Evolutionary conservation across 306 rosid genomes (phyloP), one percentile per base, ranked within the genome.

Genomic region (Pueraria montana): DNA sequence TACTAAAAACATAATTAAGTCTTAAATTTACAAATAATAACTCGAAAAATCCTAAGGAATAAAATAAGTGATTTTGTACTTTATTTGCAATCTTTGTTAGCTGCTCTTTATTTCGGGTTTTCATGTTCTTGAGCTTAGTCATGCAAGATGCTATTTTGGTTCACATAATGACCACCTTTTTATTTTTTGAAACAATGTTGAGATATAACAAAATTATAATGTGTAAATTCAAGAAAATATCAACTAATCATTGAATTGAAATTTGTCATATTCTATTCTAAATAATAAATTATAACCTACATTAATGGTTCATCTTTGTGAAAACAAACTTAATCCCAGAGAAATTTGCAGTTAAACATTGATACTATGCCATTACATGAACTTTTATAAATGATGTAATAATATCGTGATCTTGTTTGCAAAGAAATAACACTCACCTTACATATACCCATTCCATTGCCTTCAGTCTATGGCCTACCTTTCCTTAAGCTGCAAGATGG

Each of bases 401-500:
- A 72, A 61, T 78, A 24, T 59, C 11, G 36, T 56, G 64, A 88
- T 62, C 74, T 62, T 86, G 84, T 88, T 80, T 84, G 92, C 83
- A 66, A 76, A 14, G 12, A 52, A 75, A 76, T 61, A 65, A n/a
- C 74, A 36, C 74, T 84, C 70, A 56, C 49, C 43, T 55, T 68
- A 16, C 30, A 30, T n/a, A 34, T 78, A 7, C 50, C 9, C 4
- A 61, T 63, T 63, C 59, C 32, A 18, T 62, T 74, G n/a, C 58
- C 74, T 82, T 76, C 20, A 63, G 83, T 38, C 84, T 89, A 90
- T 67, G 89, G 92, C 85, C 89, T 89, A 83, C 86, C 74, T 73
- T 91, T 59, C 82, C 89, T 92, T 81, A 88, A 76, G 87, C 87
- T 86, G 89, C 98, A 92, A 11, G 97, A 86, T 7, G 98, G 95